Evolutionary conservation across 352 stramenopile genomes (phyloP).

Genomic region (Pythium aquatile): DNA sequence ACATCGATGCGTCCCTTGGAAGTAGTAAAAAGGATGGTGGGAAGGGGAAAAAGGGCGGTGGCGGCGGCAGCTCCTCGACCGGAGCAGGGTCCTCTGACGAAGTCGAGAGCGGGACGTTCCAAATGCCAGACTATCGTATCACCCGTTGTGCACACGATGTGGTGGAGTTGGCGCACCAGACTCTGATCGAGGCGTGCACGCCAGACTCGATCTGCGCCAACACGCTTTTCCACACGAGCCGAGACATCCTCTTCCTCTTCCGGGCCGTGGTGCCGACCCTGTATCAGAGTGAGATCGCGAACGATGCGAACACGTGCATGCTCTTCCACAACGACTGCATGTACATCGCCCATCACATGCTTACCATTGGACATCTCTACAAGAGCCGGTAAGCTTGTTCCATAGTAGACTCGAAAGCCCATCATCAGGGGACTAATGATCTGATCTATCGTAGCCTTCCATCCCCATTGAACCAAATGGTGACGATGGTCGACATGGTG

Average conservation of each 20-base stretch:
- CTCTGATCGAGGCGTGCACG: slow-evolving; percentile 59
- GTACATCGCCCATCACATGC: slow-evolving; percentile 80
- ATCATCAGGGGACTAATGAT: neutral
- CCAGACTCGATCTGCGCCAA: slow-evolving; percentile 40
- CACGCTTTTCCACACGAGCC: slow-evolving; percentile 77
- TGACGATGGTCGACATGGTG: slow-evolving; percentile 82
- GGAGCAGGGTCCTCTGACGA: slow-evolving; percentile 19
- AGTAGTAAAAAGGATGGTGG: slow-evolving; percentile 40
- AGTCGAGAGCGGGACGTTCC: slow-evolving; percentile 54
- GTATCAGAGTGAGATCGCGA: slow-evolving; percentile 63
- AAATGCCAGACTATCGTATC: slow-evolving; percentile 63
- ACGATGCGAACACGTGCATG: slow-evolving; percentile 65
- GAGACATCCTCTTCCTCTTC: slow-evolving; percentile 76
- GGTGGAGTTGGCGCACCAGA: slow-evolving; percentile 63
- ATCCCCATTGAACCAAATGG: slow-evolving; percentile 49
- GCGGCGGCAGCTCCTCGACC: neutral
- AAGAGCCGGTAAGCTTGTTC: slow-evolving; percentile 50
- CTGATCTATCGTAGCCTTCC: slow-evolving; percentile 36
- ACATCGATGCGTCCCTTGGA: slow-evolving; percentile 37
- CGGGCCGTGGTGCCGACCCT: slow-evolving; percentile 63
- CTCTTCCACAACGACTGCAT: slow-evolving; percentile 86
- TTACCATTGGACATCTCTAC: slow-evolving; percentile 70
- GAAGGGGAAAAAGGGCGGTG: slow-evolving; percentile 18
- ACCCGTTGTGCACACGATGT: slow-evolving; percentile 54
- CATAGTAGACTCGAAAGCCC: no score